phyloP scores from a whole-genome alignment of 2,329 filamentous ascomycete genomes.

The Neofusicoccum ribis region DNA sequence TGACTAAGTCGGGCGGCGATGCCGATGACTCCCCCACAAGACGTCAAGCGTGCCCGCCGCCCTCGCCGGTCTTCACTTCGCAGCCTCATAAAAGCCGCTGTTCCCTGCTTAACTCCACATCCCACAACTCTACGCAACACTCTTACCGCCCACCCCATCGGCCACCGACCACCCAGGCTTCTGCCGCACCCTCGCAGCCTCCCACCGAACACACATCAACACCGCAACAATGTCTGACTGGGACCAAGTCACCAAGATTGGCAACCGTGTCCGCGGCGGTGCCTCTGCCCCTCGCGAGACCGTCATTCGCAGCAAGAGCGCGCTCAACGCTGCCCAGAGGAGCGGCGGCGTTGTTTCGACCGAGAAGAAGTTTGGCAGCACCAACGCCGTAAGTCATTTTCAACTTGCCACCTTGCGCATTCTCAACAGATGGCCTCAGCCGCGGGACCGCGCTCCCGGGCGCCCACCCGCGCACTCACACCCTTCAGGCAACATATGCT shows the following conservation, averaged over 20 bases:
- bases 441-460: background rate
- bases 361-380: slow-evolving; percentile 85
- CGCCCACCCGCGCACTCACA: background rate
- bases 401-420: slow-evolving; percentile 8
- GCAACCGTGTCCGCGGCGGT: slow-evolving; percentile 74
- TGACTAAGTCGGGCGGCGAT: slow-evolving; percentile 16
- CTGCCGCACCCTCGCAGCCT: background rate
- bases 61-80: background rate
- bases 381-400: slow-evolving; percentile 71
- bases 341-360: slow-evolving; percentile 74
- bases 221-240: slow-evolving; percentile 69
- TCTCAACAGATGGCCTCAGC: background rate
- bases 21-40: slow-evolving; percentile 17
- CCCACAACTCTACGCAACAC: background rate
- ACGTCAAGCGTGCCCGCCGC: slow-evolving; percentile 16
- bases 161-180: background rate
- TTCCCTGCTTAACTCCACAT: slow-evolving; percentile 7
- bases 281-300: slow-evolving; percentile 74
- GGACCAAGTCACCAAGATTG: slow-evolving; percentile 90
- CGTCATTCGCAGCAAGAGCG: slow-evolving; percentile 79
- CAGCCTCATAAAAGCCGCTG: slow-evolving; percentile 18
- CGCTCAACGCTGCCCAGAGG: slow-evolving; percentile 87
- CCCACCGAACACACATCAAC: slow-evolving; percentile 20
- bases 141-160: background rate
- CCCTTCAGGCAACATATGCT: slow-evolving; percentile 30